These are phyloP conservation scores for Alternaria dauci DNA, from an alignment of 2,329 filamentous ascomycete species.

Conservation along the genomic window DNA sequence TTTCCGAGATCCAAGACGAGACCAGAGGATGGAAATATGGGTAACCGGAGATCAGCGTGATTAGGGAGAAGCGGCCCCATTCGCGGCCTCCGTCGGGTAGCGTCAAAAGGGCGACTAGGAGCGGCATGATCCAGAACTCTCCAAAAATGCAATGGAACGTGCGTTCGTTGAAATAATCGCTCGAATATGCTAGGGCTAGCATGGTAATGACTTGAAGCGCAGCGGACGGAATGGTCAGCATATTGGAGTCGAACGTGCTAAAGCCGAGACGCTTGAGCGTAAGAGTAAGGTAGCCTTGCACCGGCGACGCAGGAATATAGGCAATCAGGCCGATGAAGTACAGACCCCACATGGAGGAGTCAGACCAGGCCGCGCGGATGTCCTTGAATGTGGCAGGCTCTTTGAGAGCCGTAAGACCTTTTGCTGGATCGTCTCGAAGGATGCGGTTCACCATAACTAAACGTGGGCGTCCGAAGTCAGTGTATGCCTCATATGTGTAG, in stretches of 20 bases:
- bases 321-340: conserved; percentile 59
- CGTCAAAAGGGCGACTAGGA: conserved; percentile 50
- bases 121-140: conserved; percentile 54
- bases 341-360: conserved; percentile 65
- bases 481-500: no score
- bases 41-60: conserved; percentile 51
- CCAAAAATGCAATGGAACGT: conserved; percentile 58
- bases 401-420: conserved; percentile 65
- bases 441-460: conserved; percentile 69
- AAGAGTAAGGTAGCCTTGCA: conserved; percentile 52
- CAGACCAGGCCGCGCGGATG: conserved; percentile 60
- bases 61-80: conserved; percentile 52
- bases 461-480: no score
- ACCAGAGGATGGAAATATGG: conserved; percentile 64
- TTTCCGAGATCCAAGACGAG: conserved; percentile 68
- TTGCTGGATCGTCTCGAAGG: conserved; percentile 63
- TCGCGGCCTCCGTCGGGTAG: conserved; percentile 46
- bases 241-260: conserved; percentile 54
- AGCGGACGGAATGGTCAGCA: conserved; percentile 54
- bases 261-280: conserved; percentile 52
- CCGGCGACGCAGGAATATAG: conserved; percentile 49
- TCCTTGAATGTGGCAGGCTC: conserved; percentile 59
- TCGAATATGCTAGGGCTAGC: conserved; percentile 53
- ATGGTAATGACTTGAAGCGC: conserved; percentile 62
- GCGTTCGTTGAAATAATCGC: conserved; percentile 60